phyloP scores from a whole-genome alignment of 257 asterid genomes.

The Solanum clarkiae region DNA sequence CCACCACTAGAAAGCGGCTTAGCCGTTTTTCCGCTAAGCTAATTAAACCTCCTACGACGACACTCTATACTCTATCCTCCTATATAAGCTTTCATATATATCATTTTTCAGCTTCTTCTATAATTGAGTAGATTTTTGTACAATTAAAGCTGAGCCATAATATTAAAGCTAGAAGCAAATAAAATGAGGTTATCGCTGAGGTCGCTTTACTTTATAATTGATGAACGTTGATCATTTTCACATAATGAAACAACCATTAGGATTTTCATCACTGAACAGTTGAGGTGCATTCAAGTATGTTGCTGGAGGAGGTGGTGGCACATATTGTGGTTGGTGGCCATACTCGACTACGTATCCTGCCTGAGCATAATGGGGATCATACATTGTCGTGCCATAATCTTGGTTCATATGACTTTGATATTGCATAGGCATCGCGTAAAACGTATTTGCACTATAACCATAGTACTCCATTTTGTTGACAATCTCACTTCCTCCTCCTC shows the following conservation, averaged over 20 bases:
- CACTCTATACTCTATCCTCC: background rate
- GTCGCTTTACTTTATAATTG: background rate
- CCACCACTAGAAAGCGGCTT: constrained; percentile 1
- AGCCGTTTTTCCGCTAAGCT: background rate
- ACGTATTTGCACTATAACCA: constrained; percentile 30
- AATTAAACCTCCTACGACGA: background rate
- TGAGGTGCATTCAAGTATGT: constrained; percentile 7
- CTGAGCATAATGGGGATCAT: constrained; percentile 10
- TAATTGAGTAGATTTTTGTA: constrained; percentile 6
- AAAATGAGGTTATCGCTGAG: background rate
- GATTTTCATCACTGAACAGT: constrained; percentile 85
- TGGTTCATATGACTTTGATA: constrained; percentile 33
- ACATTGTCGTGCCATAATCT: constrained; percentile 33
- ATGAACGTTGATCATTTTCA: constrained; percentile 4
- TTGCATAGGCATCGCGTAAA: constrained; percentile 39
- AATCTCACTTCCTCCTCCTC: constrained; percentile 16
- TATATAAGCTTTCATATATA: background rate
- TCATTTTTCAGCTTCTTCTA: background rate
- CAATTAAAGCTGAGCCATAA: constrained; percentile 8
- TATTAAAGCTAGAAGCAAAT: background rate
- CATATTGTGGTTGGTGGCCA: constrained; percentile 12
- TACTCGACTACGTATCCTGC: constrained; percentile 32
- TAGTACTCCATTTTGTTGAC: constrained; percentile 40
- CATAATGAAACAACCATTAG: constrained; percentile 78
- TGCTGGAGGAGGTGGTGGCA: constrained; percentile 45